Evolutionary conservation across 257 asterid species (phyloP).

Genomic region (Solanum bulbocastanum): DNA sequence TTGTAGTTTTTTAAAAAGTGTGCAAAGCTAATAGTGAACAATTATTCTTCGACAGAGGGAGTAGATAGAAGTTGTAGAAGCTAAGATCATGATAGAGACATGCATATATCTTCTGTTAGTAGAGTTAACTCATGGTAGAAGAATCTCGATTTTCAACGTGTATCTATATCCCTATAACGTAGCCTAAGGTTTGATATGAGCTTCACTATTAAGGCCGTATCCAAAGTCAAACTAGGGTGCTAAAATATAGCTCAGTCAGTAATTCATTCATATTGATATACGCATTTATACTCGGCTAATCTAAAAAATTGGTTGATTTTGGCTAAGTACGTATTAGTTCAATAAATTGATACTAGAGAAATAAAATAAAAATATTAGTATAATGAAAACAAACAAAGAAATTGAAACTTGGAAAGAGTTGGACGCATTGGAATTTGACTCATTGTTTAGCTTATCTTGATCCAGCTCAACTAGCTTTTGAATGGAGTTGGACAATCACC

Average conservation of each 20-base stretch:
- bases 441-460: background rate
- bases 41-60: too few species aligned
- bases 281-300: background rate
- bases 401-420: too few species aligned
- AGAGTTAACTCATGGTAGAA: background rate
- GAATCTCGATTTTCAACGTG: background rate
- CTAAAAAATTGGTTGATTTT: background rate
- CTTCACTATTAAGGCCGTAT: background rate
- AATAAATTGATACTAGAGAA: background rate
- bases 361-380: background rate
- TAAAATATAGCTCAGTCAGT: background rate
- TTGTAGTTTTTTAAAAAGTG: too few species aligned
- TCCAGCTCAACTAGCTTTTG: background rate
- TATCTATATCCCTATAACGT: background rate
- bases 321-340: background rate
- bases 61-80: background rate
- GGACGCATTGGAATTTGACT: background rate
- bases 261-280: background rate
- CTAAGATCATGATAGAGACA: background rate
- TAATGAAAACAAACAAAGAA: background rate
- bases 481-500: background rate
- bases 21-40: too few species aligned
- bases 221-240: background rate
- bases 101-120: background rate
- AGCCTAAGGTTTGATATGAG: background rate